These are phyloP conservation scores for Eustoma russellianum DNA, from an alignment of 257 asterid genomes.

Conservation along the genomic window DNA sequence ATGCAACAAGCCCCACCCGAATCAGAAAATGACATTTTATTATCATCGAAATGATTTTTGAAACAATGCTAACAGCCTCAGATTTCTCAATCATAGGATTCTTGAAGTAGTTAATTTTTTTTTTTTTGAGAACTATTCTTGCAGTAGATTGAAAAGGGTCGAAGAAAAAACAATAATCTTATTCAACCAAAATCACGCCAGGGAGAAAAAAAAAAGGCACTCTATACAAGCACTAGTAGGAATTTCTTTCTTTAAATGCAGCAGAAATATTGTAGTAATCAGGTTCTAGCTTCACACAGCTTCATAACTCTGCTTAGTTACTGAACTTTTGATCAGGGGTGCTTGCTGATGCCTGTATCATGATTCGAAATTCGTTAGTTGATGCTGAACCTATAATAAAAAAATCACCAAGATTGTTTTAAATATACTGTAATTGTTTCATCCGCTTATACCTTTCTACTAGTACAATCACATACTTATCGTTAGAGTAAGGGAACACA, in stretches of 20 bases:
- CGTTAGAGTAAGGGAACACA: too few species aligned
- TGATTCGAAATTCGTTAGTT: not conserved
- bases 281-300: not conserved
- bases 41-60: conserved; percentile 4
- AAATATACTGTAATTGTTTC: too few species aligned
- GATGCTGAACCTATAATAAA: too few species aligned
- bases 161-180: not conserved
- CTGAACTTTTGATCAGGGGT: conserved; percentile 28
- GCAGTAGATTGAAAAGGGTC: conserved; percentile 11
- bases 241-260: conserved; percentile 1
- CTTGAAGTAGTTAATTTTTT: too few species aligned
- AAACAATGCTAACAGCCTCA: conserved; percentile 1
- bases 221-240: conserved; percentile 18
- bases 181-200: conserved; percentile 16
- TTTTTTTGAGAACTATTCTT: too few species aligned
- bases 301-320: conserved; percentile 24
- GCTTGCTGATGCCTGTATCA: conserved; percentile 29
- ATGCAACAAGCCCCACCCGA: conserved; percentile 4
- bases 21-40: conserved; percentile 12
- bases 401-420: too few species aligned
- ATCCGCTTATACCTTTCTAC: too few species aligned
- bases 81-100: conserved; percentile 1
- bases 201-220: conserved; percentile 16
- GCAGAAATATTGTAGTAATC: conserved; percentile 1
- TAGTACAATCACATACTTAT: too few species aligned